Percentiles rank a stretch among this genome's conserved stretches.
Evolutionary conservation across 805 yeast genomes (phyloP).

Genomic region (Kazachstania bromeliacearum): DNA sequence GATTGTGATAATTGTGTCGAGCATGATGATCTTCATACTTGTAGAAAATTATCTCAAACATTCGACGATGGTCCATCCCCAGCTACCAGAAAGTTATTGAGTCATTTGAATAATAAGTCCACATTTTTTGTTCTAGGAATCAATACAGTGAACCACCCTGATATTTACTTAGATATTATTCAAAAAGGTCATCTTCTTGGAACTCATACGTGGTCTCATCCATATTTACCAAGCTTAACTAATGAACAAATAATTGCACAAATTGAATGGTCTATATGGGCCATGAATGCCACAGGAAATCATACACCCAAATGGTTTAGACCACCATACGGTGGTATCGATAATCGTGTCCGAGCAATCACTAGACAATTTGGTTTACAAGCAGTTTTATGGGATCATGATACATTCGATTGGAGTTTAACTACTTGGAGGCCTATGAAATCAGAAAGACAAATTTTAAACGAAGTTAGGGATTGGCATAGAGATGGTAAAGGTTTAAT

Average conservation of each 20-base stretch:
- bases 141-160: slow-evolving; percentile 70
- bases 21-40: slow-evolving; percentile 66
- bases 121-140: slow-evolving; percentile 84
- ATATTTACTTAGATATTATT: slow-evolving; percentile 49
- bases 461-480: slow-evolving; percentile 50
- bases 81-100: slow-evolving; percentile 52
- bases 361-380: slow-evolving; percentile 79
- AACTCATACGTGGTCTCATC: slow-evolving; percentile 90
- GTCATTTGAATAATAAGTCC: slow-evolving; percentile 43
- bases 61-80: slow-evolving; percentile 94
- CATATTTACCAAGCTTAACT: slow-evolving; percentile 63
- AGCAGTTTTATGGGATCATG: slow-evolving; percentile 84
- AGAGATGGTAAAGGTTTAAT: slow-evolving; percentile 48
- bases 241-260: slow-evolving; percentile 84
- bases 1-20: slow-evolving; percentile 77
- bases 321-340: slow-evolving; percentile 95
- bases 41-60: slow-evolving; percentile 70
- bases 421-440: slow-evolving; percentile 36
- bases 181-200: slow-evolving; percentile 69
- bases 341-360: slow-evolving; percentile 73
- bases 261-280: slow-evolving; percentile 93
- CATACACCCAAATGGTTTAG: slow-evolving; percentile 89
- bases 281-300: slow-evolving; percentile 87
- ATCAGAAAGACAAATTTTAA: slow-evolving; percentile 43
- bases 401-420: slow-evolving; percentile 85